These are phyloP conservation scores for Neohortaea acidophila DNA, from an alignment of 495 filamentous ascomycete species.

Conservation along the genomic window DNA sequence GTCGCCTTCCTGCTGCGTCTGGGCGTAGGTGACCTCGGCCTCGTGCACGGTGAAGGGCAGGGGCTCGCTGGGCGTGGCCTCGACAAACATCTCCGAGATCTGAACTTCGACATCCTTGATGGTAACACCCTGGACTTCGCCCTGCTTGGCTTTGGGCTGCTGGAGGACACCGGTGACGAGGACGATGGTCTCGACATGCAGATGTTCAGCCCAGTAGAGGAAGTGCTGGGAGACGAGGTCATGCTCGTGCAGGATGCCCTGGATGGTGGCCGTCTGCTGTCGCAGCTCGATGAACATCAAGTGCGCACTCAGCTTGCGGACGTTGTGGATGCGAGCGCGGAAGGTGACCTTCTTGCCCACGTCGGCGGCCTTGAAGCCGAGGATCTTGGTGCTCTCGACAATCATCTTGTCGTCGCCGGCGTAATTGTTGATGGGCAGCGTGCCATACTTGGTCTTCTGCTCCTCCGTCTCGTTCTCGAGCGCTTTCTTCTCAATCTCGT, in stretches of 20 bases:
- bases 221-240: conserved; percentile 41
- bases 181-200: conserved; percentile 53
- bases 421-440: conserved; percentile 28
- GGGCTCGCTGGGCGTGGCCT: conserved; percentile 39
- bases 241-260: conserved; percentile 55
- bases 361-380: conserved; percentile 22
- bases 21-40: conserved; percentile 36
- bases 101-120: conserved; percentile 29
- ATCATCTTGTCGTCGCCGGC: conserved; percentile 25
- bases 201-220: conserved; percentile 53
- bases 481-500: conserved; percentile 25
- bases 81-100: conserved; percentile 37
- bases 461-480: conserved; percentile 24
- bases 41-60: conserved; percentile 51
- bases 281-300: conserved; percentile 83
- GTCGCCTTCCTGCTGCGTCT: conserved; percentile 21
- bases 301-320: conserved; percentile 76
- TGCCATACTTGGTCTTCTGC: conserved; percentile 24
- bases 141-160: conserved; percentile 35
- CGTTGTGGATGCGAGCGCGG: conserved; percentile 73
- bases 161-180: conserved; percentile 32
- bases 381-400: conserved; percentile 27
- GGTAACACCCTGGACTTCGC: conserved; percentile 33
- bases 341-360: conserved; percentile 64
- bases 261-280: conserved; percentile 66